Conservation (phyloP, 176 grass and related monocot genomes). For the Zoysia pacifica region DNA sequence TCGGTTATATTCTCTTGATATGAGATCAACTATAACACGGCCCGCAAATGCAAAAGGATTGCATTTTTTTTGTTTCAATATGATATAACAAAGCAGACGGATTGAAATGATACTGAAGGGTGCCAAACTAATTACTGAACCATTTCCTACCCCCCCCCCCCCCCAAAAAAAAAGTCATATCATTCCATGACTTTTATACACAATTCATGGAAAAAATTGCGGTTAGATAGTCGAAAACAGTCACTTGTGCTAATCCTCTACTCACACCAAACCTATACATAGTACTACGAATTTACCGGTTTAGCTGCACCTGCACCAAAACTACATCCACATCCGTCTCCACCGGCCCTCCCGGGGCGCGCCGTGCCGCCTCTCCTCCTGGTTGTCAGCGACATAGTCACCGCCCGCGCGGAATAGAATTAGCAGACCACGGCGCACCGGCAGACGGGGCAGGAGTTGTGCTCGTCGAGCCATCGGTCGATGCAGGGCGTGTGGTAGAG, state of each 20-base stretch:
- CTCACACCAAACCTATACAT: conserved; percentile 12
- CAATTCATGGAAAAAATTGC: not conserved
- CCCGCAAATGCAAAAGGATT: not conserved
- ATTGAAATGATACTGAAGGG: not conserved
- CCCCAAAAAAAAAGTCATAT: not conserved
- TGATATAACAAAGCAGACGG: not conserved
- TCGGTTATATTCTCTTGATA: conserved; percentile 33
- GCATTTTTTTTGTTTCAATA: not conserved
- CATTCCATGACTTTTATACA: conserved; percentile 18
- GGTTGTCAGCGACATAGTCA: conserved; percentile 12
- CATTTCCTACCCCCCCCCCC: not conserved
- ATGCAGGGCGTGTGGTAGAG: conserved; percentile 70
- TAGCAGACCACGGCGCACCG: conserved; percentile 48
- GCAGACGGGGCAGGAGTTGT: conserved; percentile 68
- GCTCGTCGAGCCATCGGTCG: conserved; percentile 65
- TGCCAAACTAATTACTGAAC: not conserved
- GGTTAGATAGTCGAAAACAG: not conserved
- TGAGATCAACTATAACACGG: not conserved
- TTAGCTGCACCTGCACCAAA: conserved; percentile 31
- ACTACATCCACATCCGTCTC: conserved; percentile 7
- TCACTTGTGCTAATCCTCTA: conserved; percentile 4
- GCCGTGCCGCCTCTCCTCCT: conserved; percentile 35
- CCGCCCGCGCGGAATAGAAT: not conserved
- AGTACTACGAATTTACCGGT: conserved; percentile 34
- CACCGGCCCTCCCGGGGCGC: not conserved